Percentiles rank a stretch among this genome's conserved stretches.
phyloP scores from a whole-genome alignment of 306 rosid species.

The Notholithocarpus densiflorus region DNA sequence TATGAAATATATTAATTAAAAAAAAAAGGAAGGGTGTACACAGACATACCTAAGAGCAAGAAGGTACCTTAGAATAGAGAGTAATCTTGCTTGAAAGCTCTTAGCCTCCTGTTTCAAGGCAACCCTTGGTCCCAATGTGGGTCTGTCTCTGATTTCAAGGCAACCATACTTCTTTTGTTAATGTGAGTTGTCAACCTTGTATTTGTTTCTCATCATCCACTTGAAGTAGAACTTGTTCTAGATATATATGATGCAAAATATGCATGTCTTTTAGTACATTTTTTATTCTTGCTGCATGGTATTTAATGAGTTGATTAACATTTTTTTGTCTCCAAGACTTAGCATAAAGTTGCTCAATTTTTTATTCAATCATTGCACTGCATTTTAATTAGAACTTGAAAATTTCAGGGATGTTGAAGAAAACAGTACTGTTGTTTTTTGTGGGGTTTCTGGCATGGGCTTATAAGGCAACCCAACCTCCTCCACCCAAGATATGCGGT shows the following conservation, averaged over 20 bases:
- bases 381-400: slow-evolving; percentile 14
- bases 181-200: neutral
- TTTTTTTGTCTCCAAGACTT: neutral
- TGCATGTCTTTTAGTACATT: neutral
- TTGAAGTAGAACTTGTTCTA: neutral
- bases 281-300: slow-evolving; percentile 6
- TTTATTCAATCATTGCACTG: neutral
- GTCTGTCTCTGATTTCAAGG: neutral
- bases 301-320: neutral
- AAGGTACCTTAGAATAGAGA: too few relatives aligned
- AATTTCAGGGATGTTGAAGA: slow-evolving; percentile 59
- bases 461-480: slow-evolving; percentile 70
- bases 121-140: neutral
- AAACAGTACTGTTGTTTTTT: slow-evolving; percentile 43
- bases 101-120: too few relatives aligned
- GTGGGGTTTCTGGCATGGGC: slow-evolving; percentile 76
- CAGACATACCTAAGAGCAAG: too few relatives aligned
- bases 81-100: too few relatives aligned
- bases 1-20: too few relatives aligned
- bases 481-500: slow-evolving; percentile 74
- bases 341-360: neutral
- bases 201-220: neutral
- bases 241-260: neutral
- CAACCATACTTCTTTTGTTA: neutral
- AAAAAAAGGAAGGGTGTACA: too few relatives aligned